Evolutionary conservation across 2,329 filamentous ascomycete species (phyloP), one percentile per base, ranked within the genome.

Genomic region (Pseudogymnoascus pannorum): DNA sequence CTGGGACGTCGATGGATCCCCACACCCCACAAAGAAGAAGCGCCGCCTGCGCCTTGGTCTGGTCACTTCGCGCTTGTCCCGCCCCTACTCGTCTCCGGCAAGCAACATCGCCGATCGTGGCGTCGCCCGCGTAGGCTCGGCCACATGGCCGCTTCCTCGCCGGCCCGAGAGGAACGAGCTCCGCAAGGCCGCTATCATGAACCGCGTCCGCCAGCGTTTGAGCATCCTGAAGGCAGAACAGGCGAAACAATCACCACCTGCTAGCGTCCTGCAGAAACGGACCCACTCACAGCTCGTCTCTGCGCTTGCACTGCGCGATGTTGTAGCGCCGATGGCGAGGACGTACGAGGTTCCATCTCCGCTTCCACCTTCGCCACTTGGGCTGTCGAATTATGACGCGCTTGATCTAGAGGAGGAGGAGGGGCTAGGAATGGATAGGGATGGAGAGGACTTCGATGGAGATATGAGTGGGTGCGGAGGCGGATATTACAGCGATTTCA

Each of bases 41-140:
- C 82, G 87, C 22, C 79, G 87, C 3, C 74, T 90, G 3, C 79
- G 85, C 1, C 75, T 83, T 2, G 74, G 81, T 18, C 78, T 90
- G 44, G 83, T 89, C 68, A 91, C 88, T 1, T 89, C 86, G 18
- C 81, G 86, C 6, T 82, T 91, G 0, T 89, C 87, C 8, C 81
- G 79, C 57, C 87, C 87, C 1, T 91, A 84, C 72, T 89, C 87
- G 0, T 77, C 82, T 26, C 87, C 87, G 0, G 85, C 87, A 2
- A 85, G 86, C 44, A 86, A 90, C 68, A 88, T 89, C 61, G 78
- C 87, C 59, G 83, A 86, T 71, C 81, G 85, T 24, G 85, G 71
- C 36, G 66, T 70, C 48, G 76, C 75, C 48, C 78, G 76, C 65
- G 75, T 78, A 61, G 48, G 48, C 8, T 54, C 48, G 11, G 72